Base-by-base conservation (phyloP, 768 basidiomycete genomes). In the Hypholoma fasciculare region DNA sequence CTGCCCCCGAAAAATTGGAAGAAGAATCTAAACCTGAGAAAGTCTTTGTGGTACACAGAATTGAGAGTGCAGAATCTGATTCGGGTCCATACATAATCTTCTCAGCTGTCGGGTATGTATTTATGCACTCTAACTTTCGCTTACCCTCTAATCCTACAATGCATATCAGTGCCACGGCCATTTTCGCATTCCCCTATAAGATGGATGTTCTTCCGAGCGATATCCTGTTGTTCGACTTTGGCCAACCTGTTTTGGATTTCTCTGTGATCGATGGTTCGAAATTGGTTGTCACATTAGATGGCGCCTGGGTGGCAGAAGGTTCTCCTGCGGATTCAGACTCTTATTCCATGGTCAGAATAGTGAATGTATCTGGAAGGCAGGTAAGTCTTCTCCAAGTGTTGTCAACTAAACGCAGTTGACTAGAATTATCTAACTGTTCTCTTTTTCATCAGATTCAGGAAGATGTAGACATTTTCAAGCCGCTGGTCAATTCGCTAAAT, bases 41-140 rank as follows among this genome's bases (percentile, higher is more conserved):
- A 30, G 75, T 88, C 0, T 75, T 92, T 26, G 88, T 84, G 16
- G 72, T 92, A 9, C 77, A 74, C 36, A 82, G 76, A 60, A 84
- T 94, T 48, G 74, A 70, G 26, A 82, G 84, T 5, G 64, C 83
- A 7, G 57, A 75, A 7, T 69, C 75, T 3, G 71, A 70, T 7
- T 68, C 65, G 4, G 71, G 72, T 12, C 70, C 67, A 4, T 71
- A 78, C 60, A 62, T 92, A 13, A 59, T 92, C 5, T 94, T 93
- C 68, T 87, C 77, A 58, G 89, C 79, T 5, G 78, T 90, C 53
- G 92, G 92, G 92, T 94, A 64, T 47, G 86, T 72, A 11, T 23
- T 40, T 49, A 14, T 53, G 42, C 13, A 48, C 54, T 13, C 27
- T 44, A 16, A 23, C 20, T 19, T 12, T 37, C 1, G 3, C 36